These are phyloP conservation scores for Beauveria varroae DNA, from an alignment of 2,329 filamentous ascomycete genomes.

Conservation along the genomic window DNA sequence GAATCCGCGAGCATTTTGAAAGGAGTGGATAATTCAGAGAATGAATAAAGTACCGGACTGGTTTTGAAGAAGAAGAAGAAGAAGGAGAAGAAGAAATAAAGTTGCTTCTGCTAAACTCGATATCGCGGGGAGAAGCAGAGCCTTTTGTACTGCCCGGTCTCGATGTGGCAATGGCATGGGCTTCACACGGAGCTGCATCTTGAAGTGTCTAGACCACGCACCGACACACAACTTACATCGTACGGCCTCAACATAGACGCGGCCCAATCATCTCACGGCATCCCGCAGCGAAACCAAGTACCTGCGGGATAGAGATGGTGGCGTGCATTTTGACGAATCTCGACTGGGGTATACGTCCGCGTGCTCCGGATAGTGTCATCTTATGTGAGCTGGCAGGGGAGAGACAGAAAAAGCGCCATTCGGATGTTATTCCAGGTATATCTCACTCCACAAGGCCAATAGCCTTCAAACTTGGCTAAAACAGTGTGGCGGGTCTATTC, in stretches of 20 bases:
- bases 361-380: not conserved
- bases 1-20: not conserved
- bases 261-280: not conserved
- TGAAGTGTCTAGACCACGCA: not conserved
- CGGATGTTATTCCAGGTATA: not conserved
- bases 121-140: not conserved
- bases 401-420: not conserved
- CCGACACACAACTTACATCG: not conserved
- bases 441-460: not conserved
- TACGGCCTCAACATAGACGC: not conserved
- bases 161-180: not conserved
- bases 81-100: not conserved
- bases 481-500: not conserved
- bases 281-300: not conserved
- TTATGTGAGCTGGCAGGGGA: not conserved
- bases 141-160: not conserved
- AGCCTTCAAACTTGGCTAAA: not conserved
- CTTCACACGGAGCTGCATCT: not conserved
- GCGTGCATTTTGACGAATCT: not conserved
- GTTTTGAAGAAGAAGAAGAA: not conserved
- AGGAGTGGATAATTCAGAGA: not conserved
- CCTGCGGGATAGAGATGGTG: not conserved
- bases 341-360: not conserved
- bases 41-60: too few species aligned
- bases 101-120: not conserved